These are phyloP conservation scores for Udeniomyces megalosporus DNA, from an alignment of 768 basidiomycete genomes.

Conservation along the genomic window DNA sequence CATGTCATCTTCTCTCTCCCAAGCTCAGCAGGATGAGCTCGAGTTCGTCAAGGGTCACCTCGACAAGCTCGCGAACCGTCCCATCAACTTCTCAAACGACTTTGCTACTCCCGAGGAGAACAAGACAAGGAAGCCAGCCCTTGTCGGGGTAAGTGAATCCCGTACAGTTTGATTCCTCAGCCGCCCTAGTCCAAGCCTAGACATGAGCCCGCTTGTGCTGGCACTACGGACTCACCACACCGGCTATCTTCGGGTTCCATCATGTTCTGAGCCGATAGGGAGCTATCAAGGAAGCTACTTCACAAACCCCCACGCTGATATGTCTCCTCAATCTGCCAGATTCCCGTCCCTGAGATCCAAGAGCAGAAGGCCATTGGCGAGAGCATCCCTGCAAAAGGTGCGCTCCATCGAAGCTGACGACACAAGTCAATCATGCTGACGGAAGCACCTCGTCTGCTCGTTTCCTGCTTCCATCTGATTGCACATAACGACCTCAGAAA, in stretches of 20 bases:
- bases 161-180: too few relatives aligned
- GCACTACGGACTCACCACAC: too few relatives aligned
- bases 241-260: too few relatives aligned
- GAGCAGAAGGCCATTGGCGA: background rate
- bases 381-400: too few relatives aligned
- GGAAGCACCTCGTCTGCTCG: background rate
- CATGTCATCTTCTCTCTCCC: background rate
- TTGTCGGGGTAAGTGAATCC: constrained; percentile 41
- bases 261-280: too few relatives aligned
- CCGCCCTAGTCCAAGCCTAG: too few relatives aligned
- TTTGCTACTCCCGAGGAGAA: constrained; percentile 56
- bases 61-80: constrained; percentile 49
- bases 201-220: too few relatives aligned
- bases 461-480: background rate
- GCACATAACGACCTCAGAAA: constrained; percentile 24
- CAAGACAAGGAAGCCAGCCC: constrained; percentile 50
- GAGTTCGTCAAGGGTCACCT: constrained; percentile 52
- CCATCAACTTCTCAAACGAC: constrained; percentile 52
- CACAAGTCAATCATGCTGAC: too few relatives aligned
- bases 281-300: too few relatives aligned
- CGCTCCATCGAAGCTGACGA: too few relatives aligned
- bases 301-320: background rate
- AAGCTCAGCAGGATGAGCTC: constrained; percentile 29
- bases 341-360: background rate
- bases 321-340: too few relatives aligned